These are phyloP conservation scores for Globisporangium viniferum DNA, from an alignment of 352 stramenopile genomes.

Conservation along the genomic window DNA sequence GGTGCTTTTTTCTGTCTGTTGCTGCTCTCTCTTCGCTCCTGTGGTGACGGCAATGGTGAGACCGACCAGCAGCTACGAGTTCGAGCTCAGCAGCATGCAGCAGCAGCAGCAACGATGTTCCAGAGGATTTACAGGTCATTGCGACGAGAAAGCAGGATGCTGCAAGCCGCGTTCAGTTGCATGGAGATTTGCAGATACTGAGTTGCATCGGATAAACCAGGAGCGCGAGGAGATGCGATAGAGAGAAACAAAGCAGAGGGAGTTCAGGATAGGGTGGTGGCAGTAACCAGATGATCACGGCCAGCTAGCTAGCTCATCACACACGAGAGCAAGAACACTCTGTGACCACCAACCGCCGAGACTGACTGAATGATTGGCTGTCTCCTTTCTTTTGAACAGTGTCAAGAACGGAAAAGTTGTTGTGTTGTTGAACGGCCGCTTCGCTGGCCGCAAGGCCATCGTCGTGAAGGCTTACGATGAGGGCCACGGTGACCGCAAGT, in stretches of 20 bases:
- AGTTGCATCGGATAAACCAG: neutral
- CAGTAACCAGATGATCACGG: neutral
- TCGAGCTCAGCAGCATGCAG: neutral
- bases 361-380: constrained; percentile 17
- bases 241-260: neutral
- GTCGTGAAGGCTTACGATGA: constrained; percentile 99
- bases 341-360: neutral
- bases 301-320: neutral
- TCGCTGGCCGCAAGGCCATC: constrained; percentile 98
- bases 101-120: neutral
- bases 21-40: constrained; percentile 1
- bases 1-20: neutral
- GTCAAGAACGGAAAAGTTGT: constrained; percentile 99
- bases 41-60: neutral
- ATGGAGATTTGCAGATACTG: neutral
- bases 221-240: neutral
- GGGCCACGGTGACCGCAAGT: constrained; percentile 94
- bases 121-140: neutral
- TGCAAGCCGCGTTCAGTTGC: neutral
- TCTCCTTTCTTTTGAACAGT: constrained; percentile 36
- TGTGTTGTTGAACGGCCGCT: constrained; percentile 97
- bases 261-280: neutral
- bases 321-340: neutral
- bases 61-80: neutral
- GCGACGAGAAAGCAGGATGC: neutral